These are phyloP conservation scores for Chytriomyces confervae DNA, from an alignment of 192 early-diverging fungal genomes.

Conservation along the genomic window DNA sequence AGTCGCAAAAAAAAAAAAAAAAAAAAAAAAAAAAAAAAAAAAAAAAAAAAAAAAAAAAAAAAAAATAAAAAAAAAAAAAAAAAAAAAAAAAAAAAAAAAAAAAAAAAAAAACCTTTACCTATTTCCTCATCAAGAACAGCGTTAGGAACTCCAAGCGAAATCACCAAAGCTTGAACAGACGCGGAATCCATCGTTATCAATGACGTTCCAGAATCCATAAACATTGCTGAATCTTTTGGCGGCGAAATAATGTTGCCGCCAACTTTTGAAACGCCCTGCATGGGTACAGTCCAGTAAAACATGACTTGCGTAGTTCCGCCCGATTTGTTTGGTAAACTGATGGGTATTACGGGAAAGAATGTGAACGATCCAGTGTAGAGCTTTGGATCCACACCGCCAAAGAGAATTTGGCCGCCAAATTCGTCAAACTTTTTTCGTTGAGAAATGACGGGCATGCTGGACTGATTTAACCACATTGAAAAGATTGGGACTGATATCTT, in stretches of 20 bases:
- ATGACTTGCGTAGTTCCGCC: background rate
- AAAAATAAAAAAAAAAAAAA: no score
- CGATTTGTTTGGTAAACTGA: background rate
- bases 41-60: no score
- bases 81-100: no score
- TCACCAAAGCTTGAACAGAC: no score
- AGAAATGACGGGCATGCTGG: background rate
- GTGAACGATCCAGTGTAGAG: background rate
- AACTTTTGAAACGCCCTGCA: background rate
- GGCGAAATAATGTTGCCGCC: background rate
- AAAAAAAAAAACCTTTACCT: no score
- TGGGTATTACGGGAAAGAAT: background rate
- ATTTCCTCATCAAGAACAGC: background rate
- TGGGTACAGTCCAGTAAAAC: background rate
- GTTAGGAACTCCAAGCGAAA: background rate
- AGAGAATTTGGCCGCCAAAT: background rate
- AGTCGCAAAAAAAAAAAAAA: no score
- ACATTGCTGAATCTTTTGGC: background rate
- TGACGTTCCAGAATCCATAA: background rate
- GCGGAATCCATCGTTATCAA: background rate
- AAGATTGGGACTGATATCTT: background rate
- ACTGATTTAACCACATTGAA: constrained; percentile 2
- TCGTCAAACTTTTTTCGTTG: background rate
- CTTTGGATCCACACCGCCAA: background rate
- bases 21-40: no score